A percentile compares a stretch with the other conserved stretches of the same genome.
phyloP scores from a whole-genome alignment of 1,284 basidiomycete genomes.

The Flammula alnicola region DNA sequence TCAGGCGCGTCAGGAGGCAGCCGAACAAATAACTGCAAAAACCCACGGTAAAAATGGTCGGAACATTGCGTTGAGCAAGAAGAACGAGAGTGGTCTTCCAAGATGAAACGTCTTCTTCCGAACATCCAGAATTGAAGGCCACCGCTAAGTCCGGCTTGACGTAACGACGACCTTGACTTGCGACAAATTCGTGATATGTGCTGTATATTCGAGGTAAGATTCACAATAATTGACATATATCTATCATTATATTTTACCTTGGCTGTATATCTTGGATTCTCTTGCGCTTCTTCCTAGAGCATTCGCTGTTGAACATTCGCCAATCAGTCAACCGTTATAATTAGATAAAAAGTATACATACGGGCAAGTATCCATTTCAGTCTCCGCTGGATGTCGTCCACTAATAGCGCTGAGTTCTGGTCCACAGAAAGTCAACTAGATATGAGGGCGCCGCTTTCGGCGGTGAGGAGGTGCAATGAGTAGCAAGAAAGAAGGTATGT shows the following conservation, averaged over 20 bases:
- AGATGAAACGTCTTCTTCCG: constrained; percentile 20
- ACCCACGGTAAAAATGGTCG: constrained; percentile 34
- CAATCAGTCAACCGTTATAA: not conserved
- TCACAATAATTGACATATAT: not conserved
- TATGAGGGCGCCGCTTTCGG: too few species aligned
- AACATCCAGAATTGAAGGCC: constrained; percentile 37
- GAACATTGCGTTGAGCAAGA: constrained; percentile 30
- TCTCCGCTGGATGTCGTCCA: constrained; percentile 8
- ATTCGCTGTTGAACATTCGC: constrained; percentile 15
- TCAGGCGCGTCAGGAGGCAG: not conserved
- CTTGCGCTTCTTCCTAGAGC: constrained; percentile 17
- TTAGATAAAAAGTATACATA: constrained; percentile 16
- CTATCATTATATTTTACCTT: too few species aligned
- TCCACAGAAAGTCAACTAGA: constrained; percentile 35
- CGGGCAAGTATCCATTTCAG: constrained; percentile 38
- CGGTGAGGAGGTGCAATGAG: too few species aligned
- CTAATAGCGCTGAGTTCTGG: constrained; percentile 30
- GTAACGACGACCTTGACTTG: constrained; percentile 20
- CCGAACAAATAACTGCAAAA: not conserved
- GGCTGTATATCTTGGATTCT: constrained; percentile 15
- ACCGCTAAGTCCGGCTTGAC: constrained; percentile 35
- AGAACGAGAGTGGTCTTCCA: constrained; percentile 31
- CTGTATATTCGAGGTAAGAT: constrained; percentile 17
- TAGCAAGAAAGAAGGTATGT: not conserved
- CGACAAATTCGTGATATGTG: constrained; percentile 32